Base-by-base conservation (phyloP, 2,329 filamentous ascomycete species). In the Aspergillus unguis region DNA sequence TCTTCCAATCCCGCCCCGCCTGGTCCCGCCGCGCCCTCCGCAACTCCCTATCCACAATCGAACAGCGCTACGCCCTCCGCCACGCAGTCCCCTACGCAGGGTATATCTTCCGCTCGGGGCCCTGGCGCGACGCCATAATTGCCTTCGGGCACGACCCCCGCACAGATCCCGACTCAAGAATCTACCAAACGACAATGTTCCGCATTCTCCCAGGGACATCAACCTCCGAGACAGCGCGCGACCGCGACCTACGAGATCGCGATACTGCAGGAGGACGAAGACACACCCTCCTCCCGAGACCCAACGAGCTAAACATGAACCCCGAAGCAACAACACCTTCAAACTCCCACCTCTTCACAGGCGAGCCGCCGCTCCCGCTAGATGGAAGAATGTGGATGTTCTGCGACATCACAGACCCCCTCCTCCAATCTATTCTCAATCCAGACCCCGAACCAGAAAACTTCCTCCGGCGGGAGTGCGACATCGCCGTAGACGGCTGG, bases 341-440 rank as follows among this genome's bases (percentile, higher is more conserved):
- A 44, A 53, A 58, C 23, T 63, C 67, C 0, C 92, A 97, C 69
- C 76, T 92, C 1, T 97, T 96, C 70, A 90, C 95, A 56, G 92
- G 92, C 43, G 78, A 84, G 54, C 81, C 68, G 0, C 72, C 80
- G 2, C 83, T 92, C 50, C 83, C 84, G 11, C 81, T 83, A 1
- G 91, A 96, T 64, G 91, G 91, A 36, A 94, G 94, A 64, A 86
- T 94, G 45, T 99, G 91, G 87, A 94, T 97, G 76, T 82, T 95
- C 27, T 95, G 91, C 73, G 94, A 99, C 69, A 86, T 97, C 50
- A 87, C 84, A 0, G 92, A 97, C 63, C 88, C 90, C 0, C 66
- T 92, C 1, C 77, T 97, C 1, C 75, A 77, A 1, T 70, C 77
- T 8, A 74, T 96, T 3, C 78, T 96, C 36, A 80, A 85, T 23